Conservation (phyloP, 257 asterid species). For the Fraxinus cuspidata region DNA sequence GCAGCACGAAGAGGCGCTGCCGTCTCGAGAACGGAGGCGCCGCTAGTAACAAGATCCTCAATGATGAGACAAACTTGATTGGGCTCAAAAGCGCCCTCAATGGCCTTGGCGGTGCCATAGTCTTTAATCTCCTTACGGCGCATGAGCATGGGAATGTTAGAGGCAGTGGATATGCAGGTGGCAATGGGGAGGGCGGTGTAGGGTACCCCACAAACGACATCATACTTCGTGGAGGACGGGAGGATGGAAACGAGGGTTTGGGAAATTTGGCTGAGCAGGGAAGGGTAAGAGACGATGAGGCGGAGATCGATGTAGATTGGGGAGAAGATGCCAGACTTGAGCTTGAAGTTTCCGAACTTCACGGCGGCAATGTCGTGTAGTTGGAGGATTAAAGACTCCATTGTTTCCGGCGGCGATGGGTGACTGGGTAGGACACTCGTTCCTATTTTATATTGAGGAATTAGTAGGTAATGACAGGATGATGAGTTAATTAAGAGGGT, state of each 20-base stretch:
- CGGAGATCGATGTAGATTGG: conserved; percentile 98
- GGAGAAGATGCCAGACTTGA: conserved; percentile 91
- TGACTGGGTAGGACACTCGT: too few species aligned
- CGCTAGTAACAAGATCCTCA: conserved; percentile 94
- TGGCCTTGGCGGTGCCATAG: conserved; percentile 84
- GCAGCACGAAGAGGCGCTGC: conserved; percentile 80
- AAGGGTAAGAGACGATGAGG: conserved; percentile 81
- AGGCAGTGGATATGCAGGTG: conserved; percentile 63
- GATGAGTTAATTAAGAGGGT: too few species aligned
- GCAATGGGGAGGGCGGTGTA: conserved; percentile 97
- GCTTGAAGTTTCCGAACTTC: conserved; percentile 88
- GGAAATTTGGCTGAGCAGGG: conserved; percentile 75
- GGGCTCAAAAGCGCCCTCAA: conserved; percentile 66
- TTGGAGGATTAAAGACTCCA: conserved; percentile 62
- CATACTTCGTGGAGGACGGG: conserved; percentile 46
- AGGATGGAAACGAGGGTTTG: conserved; percentile 54
- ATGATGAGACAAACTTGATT: conserved; percentile 67
- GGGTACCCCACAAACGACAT: conserved; percentile 56
- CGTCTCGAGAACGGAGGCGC: conserved; percentile 88
- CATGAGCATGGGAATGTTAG: conserved; percentile 83
- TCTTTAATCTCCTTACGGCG: conserved; percentile 93
- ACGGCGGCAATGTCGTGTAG: conserved; percentile 55
- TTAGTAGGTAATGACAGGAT: too few species aligned
- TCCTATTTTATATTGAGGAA: too few species aligned
- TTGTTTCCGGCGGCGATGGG: neutral